Percentiles rank a stretch among this genome's conserved stretches.
Conservation (phyloP, 2,329 filamentous ascomycete species). For the Rachicladosporium sp. region DNA sequence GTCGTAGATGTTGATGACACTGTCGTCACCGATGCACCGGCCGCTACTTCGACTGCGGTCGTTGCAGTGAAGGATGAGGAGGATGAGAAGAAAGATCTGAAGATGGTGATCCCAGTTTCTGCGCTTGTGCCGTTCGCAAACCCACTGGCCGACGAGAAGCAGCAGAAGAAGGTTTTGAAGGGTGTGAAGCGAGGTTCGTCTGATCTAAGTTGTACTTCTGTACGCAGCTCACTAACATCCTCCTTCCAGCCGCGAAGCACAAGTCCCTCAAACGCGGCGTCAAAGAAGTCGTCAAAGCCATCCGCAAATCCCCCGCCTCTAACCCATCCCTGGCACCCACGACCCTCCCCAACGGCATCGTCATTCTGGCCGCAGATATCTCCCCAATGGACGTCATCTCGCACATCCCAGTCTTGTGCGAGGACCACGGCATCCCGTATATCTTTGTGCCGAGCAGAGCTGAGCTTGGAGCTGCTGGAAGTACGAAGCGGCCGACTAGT, state of each 20-base stretch:
- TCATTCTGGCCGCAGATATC: slow-evolving; percentile 93
- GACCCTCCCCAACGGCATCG: slow-evolving; percentile 50
- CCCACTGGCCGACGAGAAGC: slow-evolving; percentile 70
- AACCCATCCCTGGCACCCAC: slow-evolving; percentile 36
- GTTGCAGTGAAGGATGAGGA: slow-evolving; percentile 30
- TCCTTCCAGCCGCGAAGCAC: slow-evolving; percentile 67
- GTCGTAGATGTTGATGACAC: slow-evolving; percentile 27
- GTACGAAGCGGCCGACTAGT: slow-evolving; percentile 90
- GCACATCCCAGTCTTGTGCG: slow-evolving; percentile 93
- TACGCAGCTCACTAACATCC: neutral
- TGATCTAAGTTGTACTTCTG: neutral
- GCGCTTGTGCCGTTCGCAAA: slow-evolving; percentile 74
- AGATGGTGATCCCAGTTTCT: slow-evolving; percentile 30
- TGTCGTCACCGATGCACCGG: slow-evolving; percentile 17
- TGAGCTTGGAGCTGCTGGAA: slow-evolving; percentile 83
- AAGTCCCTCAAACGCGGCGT: slow-evolving; percentile 95
- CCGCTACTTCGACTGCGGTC: slow-evolving; percentile 14
- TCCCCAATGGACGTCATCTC: slow-evolving; percentile 98
- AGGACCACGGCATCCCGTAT: slow-evolving; percentile 95
- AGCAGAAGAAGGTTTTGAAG: slow-evolving; percentile 53
- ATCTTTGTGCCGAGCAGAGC: slow-evolving; percentile 87
- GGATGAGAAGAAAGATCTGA: slow-evolving; percentile 28
- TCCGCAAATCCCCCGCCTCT: slow-evolving; percentile 82
- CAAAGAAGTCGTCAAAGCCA: slow-evolving; percentile 96
- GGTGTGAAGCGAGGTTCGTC: slow-evolving; percentile 46